phyloP scores from a whole-genome alignment of 805 yeast species.

The Wickerhamomyces bovis region DNA sequence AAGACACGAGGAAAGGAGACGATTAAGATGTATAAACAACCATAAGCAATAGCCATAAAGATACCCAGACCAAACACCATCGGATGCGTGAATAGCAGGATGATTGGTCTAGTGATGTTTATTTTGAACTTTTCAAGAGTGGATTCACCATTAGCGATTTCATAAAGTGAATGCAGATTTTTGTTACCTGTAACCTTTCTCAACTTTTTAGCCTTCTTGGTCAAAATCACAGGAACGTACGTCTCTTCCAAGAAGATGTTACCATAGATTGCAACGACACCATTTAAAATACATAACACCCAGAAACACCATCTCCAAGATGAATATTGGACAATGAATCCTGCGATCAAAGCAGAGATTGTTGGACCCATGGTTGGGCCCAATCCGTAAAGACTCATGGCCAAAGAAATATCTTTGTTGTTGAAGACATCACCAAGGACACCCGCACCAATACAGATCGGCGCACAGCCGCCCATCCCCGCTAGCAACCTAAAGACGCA shows the following conservation, averaged over 20 bases:
- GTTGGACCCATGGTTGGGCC: constrained; percentile 55
- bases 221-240: constrained; percentile 48
- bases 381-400: constrained; percentile 48
- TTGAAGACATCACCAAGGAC: constrained; percentile 55
- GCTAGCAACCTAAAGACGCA: constrained; percentile 55
- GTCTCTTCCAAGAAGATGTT: constrained; percentile 46
- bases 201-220: constrained; percentile 38
- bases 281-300: constrained; percentile 50
- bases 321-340: constrained; percentile 45
- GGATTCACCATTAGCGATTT: constrained; percentile 47
- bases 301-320: constrained; percentile 64
- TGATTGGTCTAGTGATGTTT: constrained; percentile 49
- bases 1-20: constrained; percentile 55
- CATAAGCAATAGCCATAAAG: constrained; percentile 61
- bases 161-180: constrained; percentile 54
- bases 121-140: constrained; percentile 29
- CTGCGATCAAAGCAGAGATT: constrained; percentile 51
- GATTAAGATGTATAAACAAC: constrained; percentile 58
- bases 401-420: constrained; percentile 44
- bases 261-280: constrained; percentile 38
- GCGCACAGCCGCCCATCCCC: constrained; percentile 64
- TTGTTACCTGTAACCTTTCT: constrained; percentile 49
- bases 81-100: constrained; percentile 49
- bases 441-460: constrained; percentile 66
- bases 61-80: constrained; percentile 58